phyloP scores from a whole-genome alignment of 139 green algal species.

The Haematococcus lacustris region DNA sequence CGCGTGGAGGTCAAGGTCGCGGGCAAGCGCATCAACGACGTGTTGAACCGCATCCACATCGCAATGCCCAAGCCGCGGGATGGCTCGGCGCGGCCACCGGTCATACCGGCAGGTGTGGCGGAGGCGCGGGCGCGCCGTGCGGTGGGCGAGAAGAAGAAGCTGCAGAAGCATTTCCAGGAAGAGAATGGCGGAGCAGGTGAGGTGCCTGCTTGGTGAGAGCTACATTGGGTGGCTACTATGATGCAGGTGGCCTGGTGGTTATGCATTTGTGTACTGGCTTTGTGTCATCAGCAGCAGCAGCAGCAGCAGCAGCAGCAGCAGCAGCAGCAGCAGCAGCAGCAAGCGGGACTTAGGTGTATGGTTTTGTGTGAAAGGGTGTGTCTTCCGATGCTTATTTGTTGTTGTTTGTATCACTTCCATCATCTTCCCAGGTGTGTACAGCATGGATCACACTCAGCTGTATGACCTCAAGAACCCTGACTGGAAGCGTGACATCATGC shows the following conservation, averaged over 20 bases:
- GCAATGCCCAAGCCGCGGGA: constrained; percentile 62
- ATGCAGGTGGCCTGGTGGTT: no score
- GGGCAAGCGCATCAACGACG: constrained; percentile 76
- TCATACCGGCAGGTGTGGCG: constrained; percentile 71
- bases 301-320: no score
- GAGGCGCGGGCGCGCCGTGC: constrained; percentile 45
- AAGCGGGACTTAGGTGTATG: not conserved
- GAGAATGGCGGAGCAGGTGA: constrained; percentile 79
- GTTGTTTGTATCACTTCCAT: not conserved
- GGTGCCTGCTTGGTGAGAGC: no score
- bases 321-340: no score
- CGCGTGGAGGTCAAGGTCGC: constrained; percentile 91
- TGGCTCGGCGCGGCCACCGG: constrained; percentile 55
- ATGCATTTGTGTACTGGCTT: no score
- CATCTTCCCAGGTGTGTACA: constrained; percentile 74
- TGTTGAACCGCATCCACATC: constrained; percentile 92
- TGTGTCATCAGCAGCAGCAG: no score
- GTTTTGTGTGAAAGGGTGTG: no score
- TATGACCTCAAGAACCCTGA: constrained; percentile 74
- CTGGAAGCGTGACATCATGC: constrained; percentile 96
- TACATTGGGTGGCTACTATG: no score
- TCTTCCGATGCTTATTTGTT: no score
- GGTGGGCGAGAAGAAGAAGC: constrained; percentile 36
- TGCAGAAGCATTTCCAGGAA: constrained; percentile 69
- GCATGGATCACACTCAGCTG: constrained; percentile 74